phyloP scores from a whole-genome alignment of 768 basidiomycete genomes.

The Hypsizygus marmoreus region DNA sequence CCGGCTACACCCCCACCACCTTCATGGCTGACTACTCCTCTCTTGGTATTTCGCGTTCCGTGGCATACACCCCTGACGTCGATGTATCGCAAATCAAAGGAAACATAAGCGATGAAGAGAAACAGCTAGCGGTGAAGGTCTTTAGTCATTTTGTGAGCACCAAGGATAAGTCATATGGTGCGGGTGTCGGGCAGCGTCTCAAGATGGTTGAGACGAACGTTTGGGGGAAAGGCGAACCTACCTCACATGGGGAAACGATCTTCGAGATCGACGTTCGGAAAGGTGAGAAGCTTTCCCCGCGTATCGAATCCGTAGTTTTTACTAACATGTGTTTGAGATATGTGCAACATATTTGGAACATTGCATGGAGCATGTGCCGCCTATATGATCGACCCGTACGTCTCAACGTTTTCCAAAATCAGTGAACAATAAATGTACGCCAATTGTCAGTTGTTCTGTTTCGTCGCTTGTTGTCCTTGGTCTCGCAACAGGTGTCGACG shows the following conservation, averaged over 20 bases:
- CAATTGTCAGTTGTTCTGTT: constrained; percentile 39
- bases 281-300: constrained; percentile 28
- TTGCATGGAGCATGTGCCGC: constrained; percentile 63
- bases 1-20: constrained; percentile 10
- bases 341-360: constrained; percentile 50
- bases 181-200: constrained; percentile 38
- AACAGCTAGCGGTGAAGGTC: constrained; percentile 31
- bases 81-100: constrained; percentile 38
- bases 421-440: not conserved
- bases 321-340: constrained; percentile 38
- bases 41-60: not conserved
- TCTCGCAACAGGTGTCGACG: constrained; percentile 37
- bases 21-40: constrained; percentile 2
- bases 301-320: not conserved
- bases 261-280: constrained; percentile 40
- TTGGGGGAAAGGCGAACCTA: constrained; percentile 16
- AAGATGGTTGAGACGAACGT: constrained; percentile 39
- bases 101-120: constrained; percentile 41
- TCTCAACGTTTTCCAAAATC: not conserved
- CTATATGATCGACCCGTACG: constrained; percentile 57
- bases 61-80: constrained; percentile 12
- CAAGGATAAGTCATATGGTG: constrained; percentile 35
- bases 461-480: constrained; percentile 46
- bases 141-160: constrained; percentile 41
- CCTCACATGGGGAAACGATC: constrained; percentile 32